Conservation (phyloP, 805 yeast genomes). For the Wickerhamiella parazyma region DNA sequence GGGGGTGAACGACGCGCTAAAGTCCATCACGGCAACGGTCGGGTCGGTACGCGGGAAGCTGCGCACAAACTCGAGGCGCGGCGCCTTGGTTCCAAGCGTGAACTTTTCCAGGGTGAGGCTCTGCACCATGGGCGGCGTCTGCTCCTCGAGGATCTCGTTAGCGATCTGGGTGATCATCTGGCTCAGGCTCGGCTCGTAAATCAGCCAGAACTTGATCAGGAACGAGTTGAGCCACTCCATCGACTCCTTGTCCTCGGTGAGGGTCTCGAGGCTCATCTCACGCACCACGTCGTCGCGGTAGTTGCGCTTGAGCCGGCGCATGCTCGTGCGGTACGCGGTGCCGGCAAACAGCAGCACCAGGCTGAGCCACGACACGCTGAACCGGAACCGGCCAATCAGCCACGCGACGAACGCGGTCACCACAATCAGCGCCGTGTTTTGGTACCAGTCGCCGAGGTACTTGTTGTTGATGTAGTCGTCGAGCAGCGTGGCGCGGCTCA, state of each 20-base stretch:
- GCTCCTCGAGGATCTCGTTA: slow-evolving; percentile 66
- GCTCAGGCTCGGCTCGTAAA: slow-evolving; percentile 76
- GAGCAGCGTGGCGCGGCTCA: slow-evolving; percentile 54
- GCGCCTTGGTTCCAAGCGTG: slow-evolving; percentile 92
- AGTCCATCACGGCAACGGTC: slow-evolving; percentile 95
- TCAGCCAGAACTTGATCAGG: slow-evolving; percentile 83
- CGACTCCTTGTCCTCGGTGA: slow-evolving; percentile 82
- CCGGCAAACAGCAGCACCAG: slow-evolving; percentile 50
- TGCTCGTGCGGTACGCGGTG: slow-evolving; percentile 66
- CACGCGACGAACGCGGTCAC: slow-evolving; percentile 62
- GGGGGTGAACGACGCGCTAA: slow-evolving; percentile 91
- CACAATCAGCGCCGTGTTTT: slow-evolving; percentile 60
- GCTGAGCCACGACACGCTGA: slow-evolving; percentile 71
- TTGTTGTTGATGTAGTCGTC: slow-evolving; percentile 64
- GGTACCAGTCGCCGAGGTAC: slow-evolving; percentile 93
- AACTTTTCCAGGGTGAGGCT: slow-evolving; percentile 75
- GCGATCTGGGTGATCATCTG: slow-evolving; percentile 76
- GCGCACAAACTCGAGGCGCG: slow-evolving; percentile 79
- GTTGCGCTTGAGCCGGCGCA: slow-evolving; percentile 60
- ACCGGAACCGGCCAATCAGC: slow-evolving; percentile 60
- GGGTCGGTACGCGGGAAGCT: slow-evolving; percentile 81
- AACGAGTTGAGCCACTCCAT: slow-evolving; percentile 93
- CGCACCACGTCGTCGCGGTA: slow-evolving; percentile 74
- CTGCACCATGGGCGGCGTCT: slow-evolving; percentile 76
- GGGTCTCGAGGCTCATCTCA: slow-evolving; percentile 63